These are phyloP conservation scores for Fagus sylvatica DNA, from an alignment of 306 rosid species.

Conservation along the genomic window DNA sequence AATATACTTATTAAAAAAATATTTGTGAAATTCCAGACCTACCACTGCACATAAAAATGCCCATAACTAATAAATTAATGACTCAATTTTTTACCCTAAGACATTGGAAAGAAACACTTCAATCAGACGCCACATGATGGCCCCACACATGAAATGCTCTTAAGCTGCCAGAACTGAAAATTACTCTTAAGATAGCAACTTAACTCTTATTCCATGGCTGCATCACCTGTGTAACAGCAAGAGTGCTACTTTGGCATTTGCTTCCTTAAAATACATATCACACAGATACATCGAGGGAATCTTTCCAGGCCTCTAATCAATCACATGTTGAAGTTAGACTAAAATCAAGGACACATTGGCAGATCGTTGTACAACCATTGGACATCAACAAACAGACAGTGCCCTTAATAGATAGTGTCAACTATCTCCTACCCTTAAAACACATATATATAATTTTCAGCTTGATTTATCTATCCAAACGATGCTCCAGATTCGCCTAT, in stretches of 20 bases:
- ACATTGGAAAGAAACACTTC: background rate
- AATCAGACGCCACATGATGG: background rate
- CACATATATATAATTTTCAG: background rate
- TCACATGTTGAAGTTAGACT: too few relatives aligned
- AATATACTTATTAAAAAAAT: too few relatives aligned
- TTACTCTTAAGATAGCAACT: background rate
- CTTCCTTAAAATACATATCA: background rate
- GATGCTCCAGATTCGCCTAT: background rate
- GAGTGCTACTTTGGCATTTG: background rate
- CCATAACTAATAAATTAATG: too few relatives aligned
- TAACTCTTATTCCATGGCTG: background rate
- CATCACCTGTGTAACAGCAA: background rate
- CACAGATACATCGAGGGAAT: background rate
- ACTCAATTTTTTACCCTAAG: background rate
- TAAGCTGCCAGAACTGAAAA: background rate
- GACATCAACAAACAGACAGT: background rate
- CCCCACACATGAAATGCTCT: background rate
- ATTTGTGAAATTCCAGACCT: background rate
- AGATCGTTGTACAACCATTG: background rate
- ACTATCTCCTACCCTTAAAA: background rate
- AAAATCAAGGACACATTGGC: background rate
- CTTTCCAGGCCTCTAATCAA: too few relatives aligned
- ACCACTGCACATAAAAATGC: background rate
- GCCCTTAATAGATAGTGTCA: background rate
- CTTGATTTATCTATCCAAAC: background rate